Conservation (phyloP, 2,329 filamentous ascomycete species). For the Monosporascus sp. region DNA sequence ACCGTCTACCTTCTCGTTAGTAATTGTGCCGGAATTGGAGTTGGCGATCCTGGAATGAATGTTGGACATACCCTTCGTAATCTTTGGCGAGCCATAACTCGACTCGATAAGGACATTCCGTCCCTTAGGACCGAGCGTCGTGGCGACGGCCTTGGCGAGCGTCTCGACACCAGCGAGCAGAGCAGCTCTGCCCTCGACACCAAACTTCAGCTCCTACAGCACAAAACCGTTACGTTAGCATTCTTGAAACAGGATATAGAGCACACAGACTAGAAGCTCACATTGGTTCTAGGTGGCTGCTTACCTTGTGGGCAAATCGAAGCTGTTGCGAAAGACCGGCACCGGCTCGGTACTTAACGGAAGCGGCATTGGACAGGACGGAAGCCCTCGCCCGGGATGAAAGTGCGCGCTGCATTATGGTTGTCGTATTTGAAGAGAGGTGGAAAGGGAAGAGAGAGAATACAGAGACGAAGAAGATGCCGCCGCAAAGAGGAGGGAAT, state of each 20-base stretch:
- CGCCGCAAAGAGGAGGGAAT: constrained; percentile 19
- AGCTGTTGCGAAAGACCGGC: constrained; percentile 76
- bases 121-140: constrained; percentile 95
- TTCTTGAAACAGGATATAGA: constrained; percentile 9
- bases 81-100: constrained; percentile 97
- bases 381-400: constrained; percentile 75
- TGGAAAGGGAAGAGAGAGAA: constrained; percentile 16
- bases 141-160: constrained; percentile 90
- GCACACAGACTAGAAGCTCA: background rate
- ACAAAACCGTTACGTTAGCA: constrained; percentile 12
- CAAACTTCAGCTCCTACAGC: constrained; percentile 90
- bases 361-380: constrained; percentile 64
- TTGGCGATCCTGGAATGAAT: background rate
- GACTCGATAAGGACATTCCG: constrained; percentile 98
- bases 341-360: constrained; percentile 58
- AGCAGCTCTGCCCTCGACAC: constrained; percentile 84
- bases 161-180: constrained; percentile 95
- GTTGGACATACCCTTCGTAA: constrained; percentile 79
- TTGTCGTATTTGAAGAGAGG: constrained; percentile 19
- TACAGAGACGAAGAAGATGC: constrained; percentile 19
- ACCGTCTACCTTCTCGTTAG: constrained; percentile 56
- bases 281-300: constrained; percentile 5
- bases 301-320: constrained; percentile 95
- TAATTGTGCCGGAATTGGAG: constrained; percentile 1
- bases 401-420: constrained; percentile 92